Conservation (phyloP, 2,329 filamentous ascomycete genomes). For the Neonectria punicea region DNA sequence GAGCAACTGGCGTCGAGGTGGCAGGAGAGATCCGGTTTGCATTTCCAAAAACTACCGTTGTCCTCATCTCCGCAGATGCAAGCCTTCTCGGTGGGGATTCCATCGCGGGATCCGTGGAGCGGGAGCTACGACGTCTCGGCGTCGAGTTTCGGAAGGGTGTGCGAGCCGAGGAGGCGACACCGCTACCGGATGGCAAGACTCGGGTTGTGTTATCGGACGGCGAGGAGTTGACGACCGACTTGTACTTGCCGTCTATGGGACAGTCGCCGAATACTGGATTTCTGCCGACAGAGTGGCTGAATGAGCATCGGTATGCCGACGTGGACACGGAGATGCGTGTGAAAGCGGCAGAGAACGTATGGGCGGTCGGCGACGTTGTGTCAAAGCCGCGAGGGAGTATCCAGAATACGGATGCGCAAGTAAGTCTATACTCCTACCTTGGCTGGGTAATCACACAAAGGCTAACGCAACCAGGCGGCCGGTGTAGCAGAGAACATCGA, state of each 20-base stretch:
- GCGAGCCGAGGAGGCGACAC: constrained; percentile 51
- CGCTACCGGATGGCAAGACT: constrained; percentile 56
- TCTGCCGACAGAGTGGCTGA: constrained; percentile 57
- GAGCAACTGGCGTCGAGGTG: constrained; percentile 65
- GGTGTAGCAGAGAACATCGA: constrained; percentile 65
- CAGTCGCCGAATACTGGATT: constrained; percentile 65
- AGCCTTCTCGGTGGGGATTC: constrained; percentile 58
- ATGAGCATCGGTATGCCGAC: constrained; percentile 55
- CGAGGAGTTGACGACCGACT: constrained; percentile 61
- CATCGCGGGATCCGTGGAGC: constrained; percentile 53
- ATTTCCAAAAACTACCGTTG: constrained; percentile 60
- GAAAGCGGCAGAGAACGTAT: constrained; percentile 56
- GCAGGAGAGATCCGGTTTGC: constrained; percentile 65
- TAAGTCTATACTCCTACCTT: constrained; percentile 34
- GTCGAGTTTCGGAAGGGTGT: constrained; percentile 59
- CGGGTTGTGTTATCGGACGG: constrained; percentile 59
- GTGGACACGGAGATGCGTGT: constrained; percentile 64
- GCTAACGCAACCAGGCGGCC: constrained; percentile 50
- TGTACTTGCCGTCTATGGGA: constrained; percentile 68
- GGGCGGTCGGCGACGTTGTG: constrained; percentile 66
- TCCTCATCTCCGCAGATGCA: constrained; percentile 56
- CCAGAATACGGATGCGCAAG: constrained; percentile 68
- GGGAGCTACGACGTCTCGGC: constrained; percentile 63
- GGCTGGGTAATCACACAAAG: neutral
- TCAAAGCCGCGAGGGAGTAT: constrained; percentile 65